Base-by-base conservation (phyloP, 768 basidiomycete species). In the Auricularia cornea region DNA sequence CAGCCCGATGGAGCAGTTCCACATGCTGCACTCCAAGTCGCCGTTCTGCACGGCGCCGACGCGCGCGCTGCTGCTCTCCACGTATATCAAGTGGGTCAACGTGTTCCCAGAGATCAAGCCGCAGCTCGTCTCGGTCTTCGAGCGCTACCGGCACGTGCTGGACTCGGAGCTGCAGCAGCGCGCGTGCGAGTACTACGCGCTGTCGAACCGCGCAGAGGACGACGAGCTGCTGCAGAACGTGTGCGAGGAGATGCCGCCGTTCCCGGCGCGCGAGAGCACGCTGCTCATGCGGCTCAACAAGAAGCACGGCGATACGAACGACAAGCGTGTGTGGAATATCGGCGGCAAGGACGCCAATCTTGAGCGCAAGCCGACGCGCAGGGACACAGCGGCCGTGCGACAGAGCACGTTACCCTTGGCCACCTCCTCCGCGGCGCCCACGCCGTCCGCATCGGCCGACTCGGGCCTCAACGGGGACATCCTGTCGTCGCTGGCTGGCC, bases 51-150 rank as follows among this genome's bases (percentile, higher is more conserved):
- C 90, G 40, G 94, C 95, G 3, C 78, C 94, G 32, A 98, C 97
- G 8, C 86, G 96, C 35, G 89, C 95, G 0, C 81, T 99, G 32
- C 84, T 99, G 30, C 80, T 99, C 38, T 96, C 97, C 12, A 98
- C 97, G 1, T 99, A 99, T 73, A 89, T 98, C 79, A 99, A 99
- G 83, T 98, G 96, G 96, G 94, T 97, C 66, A 99, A 99, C 72
- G 92, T 99, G 63, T 99, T 98, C 75, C 97, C 97, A 23, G 97
- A 99, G 74, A 97, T 99, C 77, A 97, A 95, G 69, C 83, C 88
- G 6, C 94, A 98, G 68, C 84, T 99, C 31, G 70, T 98, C 72
- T 90, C 88, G 73, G 93, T 98, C 69, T 97, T 99, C 69, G 94
- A 98, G 69, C 92, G 94, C 18, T 98, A 97, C 72, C 87, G 94